Conservation (phyloP, 2,329 filamentous ascomycete genomes). For the Aaosphaeria pasadenensis region DNA sequence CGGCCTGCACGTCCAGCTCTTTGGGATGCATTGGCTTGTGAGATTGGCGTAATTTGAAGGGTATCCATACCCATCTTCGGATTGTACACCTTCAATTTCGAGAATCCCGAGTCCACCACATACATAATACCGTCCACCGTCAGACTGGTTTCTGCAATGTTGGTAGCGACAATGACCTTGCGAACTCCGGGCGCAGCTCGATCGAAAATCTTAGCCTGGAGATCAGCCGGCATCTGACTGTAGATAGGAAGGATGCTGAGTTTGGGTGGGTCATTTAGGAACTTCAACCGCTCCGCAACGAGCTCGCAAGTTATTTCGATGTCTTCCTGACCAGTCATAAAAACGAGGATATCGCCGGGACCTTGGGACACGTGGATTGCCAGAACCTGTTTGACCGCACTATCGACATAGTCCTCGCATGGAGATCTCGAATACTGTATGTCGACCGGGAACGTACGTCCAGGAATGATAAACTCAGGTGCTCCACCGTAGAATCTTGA, state of each 20-base stretch:
- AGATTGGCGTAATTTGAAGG: conserved; percentile 94
- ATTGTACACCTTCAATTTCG: conserved; percentile 98
- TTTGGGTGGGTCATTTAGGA: conserved; percentile 91
- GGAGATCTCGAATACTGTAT: conserved; percentile 93
- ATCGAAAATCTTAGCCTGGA: conserved; percentile 98
- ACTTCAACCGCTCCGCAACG: conserved; percentile 78
- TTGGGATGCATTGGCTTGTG: conserved; percentile 92
- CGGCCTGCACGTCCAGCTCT: conserved; percentile 89
- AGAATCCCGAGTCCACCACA: conserved; percentile 93
- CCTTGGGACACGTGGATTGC: conserved; percentile 96
- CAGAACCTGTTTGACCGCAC: conserved; percentile 91
- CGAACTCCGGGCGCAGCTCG: conserved; percentile 83
- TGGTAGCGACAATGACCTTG: conserved; percentile 97
- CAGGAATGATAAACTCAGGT: conserved; percentile 94
- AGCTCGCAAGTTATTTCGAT: conserved; percentile 96
- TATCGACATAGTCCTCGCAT: conserved; percentile 96
- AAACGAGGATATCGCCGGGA: conserved; percentile 89
- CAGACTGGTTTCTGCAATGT: conserved; percentile 96
- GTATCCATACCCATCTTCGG: conserved; percentile 99
- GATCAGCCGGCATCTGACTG: conserved; percentile 97
- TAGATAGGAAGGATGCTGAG: conserved; percentile 95
- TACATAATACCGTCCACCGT: conserved; percentile 99
- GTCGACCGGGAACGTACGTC: conserved; percentile 94
- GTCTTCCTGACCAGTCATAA: conserved; percentile 99
- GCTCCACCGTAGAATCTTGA: conserved; percentile 95